These are phyloP conservation scores for Chytriomyces sp. DNA, from an alignment of 192 early-diverging fungal species.

Conservation along the genomic window DNA sequence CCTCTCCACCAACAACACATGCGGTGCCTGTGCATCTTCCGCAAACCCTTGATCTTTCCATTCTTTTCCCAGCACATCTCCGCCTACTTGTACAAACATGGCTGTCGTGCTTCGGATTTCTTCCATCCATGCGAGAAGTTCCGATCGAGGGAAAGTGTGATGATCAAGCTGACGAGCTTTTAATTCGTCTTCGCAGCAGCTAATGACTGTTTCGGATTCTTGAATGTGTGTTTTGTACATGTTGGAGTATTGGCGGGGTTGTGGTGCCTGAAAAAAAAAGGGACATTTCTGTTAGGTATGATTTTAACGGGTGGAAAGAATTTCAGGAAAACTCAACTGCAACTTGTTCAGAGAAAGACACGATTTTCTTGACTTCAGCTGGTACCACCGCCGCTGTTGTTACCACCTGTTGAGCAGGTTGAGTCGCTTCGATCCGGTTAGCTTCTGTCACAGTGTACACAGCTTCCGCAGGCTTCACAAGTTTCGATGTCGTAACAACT, in stretches of 20 bases:
- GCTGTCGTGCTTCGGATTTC: conserved; percentile 17
- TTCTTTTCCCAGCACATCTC: conserved; percentile 18
- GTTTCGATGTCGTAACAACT: conserved; percentile 1
- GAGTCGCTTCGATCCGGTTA: background rate
- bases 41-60: conserved; percentile 23
- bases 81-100: conserved; percentile 29
- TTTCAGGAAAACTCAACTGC: background rate
- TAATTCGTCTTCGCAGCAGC: conserved; percentile 19
- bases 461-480: background rate
- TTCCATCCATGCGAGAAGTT: conserved; percentile 28
- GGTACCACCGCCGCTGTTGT: background rate
- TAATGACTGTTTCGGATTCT: conserved; percentile 15
- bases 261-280: background rate
- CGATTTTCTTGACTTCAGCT: background rate
- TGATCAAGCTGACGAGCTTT: conserved; percentile 7
- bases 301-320: background rate
- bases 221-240: conserved; percentile 15
- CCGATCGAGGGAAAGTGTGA: background rate
- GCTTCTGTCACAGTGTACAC: background rate
- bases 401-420: background rate
- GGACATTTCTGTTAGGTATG: background rate
- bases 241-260: background rate
- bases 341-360: background rate
- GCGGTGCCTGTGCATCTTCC: background rate
- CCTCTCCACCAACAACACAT: conserved; percentile 18